These are phyloP conservation scores for Miscanthus lutarioriparius DNA, from an alignment of 176 grass and related monocot species.

Conservation along the genomic window DNA sequence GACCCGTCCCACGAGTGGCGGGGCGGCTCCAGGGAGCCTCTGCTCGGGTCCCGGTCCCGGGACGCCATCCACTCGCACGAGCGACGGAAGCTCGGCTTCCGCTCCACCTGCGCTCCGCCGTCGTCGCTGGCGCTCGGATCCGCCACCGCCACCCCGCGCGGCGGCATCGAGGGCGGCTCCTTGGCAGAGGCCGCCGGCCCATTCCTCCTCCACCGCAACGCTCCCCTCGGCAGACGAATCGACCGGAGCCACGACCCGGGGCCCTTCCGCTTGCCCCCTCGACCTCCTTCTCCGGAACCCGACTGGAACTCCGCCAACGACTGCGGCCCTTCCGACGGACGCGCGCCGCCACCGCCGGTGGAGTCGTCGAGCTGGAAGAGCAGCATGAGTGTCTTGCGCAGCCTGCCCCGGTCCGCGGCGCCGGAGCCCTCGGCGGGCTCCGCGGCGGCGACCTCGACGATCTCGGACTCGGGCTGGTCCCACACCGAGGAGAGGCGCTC, in stretches of 20 bases:
- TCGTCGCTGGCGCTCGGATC: conserved; percentile 4
- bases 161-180: conserved; percentile 2
- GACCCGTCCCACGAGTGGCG: conserved; percentile 97
- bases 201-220: conserved; percentile 36
- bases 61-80: conserved; percentile 64
- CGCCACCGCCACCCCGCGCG: not conserved
- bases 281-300: conserved; percentile 19
- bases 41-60: conserved; percentile 48
- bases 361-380: conserved; percentile 93
- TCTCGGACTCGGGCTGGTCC: conserved; percentile 50
- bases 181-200: conserved; percentile 19
- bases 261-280: conserved; percentile 40
- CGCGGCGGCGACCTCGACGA: conserved; percentile 53
- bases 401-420: conserved; percentile 34
- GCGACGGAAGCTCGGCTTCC: conserved; percentile 51
- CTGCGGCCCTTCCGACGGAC: not conserved
- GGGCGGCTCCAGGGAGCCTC: conserved; percentile 44
- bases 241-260: conserved; percentile 56
- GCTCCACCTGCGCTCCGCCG: conserved; percentile 21
- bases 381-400: conserved; percentile 76
- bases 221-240: conserved; percentile 41
- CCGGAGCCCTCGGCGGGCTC: not conserved
- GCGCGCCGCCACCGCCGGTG: not conserved
- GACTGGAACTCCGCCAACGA: not conserved
- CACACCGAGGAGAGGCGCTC: conserved; percentile 81